Evolutionary conservation across 2,329 filamentous ascomycete genomes (phyloP), one percentile per base, ranked within the genome.

Genomic region (Dryadomyces quercus-mongolicae): DNA sequence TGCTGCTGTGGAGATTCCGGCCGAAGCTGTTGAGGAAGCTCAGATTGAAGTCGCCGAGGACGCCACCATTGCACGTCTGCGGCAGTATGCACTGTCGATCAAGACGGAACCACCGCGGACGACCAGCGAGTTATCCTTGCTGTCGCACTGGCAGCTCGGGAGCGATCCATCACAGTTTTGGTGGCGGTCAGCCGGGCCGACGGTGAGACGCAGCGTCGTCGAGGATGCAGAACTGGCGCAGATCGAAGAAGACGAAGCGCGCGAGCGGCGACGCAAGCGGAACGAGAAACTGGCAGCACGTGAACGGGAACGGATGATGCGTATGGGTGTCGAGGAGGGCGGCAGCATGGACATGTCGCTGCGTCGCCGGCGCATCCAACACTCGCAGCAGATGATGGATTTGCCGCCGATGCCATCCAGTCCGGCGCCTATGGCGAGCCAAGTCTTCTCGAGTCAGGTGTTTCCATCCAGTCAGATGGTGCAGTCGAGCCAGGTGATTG

Each of bases 101-200:
- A 62, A 59, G 49, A 58, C 63, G 3, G 62, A 59, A 34, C 59
- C 62, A 38, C 62, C 64, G 1, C 54, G 61, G 34, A 58, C 58
- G 5, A 54, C 47, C 0, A 61, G 57, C 8, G 60, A 61, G 43
- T 60, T 63, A n/a, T 61, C 61, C 12, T 52, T 70, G 18, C 54
- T 70, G 3, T 60, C 63, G 1, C 63, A 69, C 45, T 71, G 69
- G 69, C 63, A 63, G 18, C 61, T 63, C n/a, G 66, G 66, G n/a
- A 56, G 52, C 21, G 62, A 71, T 56, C 69, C 69, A 15, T 54
- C 57, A 4, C 52, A 62, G 18, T 70, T 68, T 58, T 59, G 56
- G 3, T 70, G 64, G 62, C 60, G 53, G 48, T 61, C 57, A 13
- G 15, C 22, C 5, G 38, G 49, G 22, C 6, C 25, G 9, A n/a